Evolutionary conservation across 345 rosid species (phyloP).

Genomic region (Trapa incisa): DNA sequence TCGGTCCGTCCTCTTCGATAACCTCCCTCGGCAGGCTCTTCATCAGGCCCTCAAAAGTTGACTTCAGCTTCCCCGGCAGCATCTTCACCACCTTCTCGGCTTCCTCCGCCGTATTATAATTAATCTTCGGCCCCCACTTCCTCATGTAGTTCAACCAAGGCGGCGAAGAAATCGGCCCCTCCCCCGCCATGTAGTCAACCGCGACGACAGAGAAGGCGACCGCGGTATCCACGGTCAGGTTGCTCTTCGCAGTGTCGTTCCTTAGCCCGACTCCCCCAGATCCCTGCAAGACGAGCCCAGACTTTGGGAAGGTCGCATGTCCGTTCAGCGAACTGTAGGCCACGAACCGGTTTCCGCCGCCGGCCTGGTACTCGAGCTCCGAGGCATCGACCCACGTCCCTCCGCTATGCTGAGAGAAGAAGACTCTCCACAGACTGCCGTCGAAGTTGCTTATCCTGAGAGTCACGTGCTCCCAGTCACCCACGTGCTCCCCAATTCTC

Average conservation of each 20-base stretch:
- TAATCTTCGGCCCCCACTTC: slow-evolving; percentile 73
- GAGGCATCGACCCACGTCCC: slow-evolving; percentile 62
- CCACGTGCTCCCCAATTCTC: slow-evolving; percentile 67
- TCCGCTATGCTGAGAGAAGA: slow-evolving; percentile 53
- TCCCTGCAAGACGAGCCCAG: slow-evolving; percentile 77
- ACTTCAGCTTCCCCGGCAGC: slow-evolving; percentile 36
- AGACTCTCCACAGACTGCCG: slow-evolving; percentile 44
- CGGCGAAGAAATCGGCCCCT: slow-evolving; percentile 30
- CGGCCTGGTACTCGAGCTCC: slow-evolving; percentile 37
- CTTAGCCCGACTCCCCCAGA: slow-evolving; percentile 43
- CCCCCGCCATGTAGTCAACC: slow-evolving; percentile 33
- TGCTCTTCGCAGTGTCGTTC: slow-evolving; percentile 64
- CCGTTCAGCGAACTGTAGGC: slow-evolving; percentile 58
- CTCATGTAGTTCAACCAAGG: slow-evolving; percentile 57
- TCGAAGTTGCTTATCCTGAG: slow-evolving; percentile 65
- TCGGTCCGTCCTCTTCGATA: slow-evolving; percentile 73
- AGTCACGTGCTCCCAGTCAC: slow-evolving; percentile 88
- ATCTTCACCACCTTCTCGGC: slow-evolving; percentile 26
- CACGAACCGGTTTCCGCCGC: slow-evolving; percentile 29
- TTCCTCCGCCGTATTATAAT: slow-evolving; percentile 32
- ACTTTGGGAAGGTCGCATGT: slow-evolving; percentile 68
- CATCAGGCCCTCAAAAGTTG: slow-evolving; percentile 32
- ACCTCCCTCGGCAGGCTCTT: slow-evolving; percentile 45
- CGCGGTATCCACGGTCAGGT: slow-evolving; percentile 33
- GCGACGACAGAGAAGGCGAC: slow-evolving; percentile 29